phyloP scores from a whole-genome alignment of 2,329 filamentous ascomycete genomes.

The Kalaharituber pfeilii region DNA sequence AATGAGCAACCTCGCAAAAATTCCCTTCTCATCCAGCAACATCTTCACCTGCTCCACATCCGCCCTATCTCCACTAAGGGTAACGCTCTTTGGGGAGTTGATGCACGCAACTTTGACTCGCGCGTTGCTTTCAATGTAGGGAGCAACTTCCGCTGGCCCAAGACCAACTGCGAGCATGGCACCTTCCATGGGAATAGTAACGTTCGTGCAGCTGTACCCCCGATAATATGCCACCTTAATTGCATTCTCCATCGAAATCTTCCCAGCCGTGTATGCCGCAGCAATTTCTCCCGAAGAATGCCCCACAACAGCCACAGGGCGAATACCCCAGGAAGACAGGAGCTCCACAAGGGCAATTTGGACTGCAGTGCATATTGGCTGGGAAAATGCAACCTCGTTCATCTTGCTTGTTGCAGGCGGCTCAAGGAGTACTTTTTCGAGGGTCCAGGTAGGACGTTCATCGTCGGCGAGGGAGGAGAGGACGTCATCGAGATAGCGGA shows the following conservation, averaged over 20 bases:
- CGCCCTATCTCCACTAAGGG: slow-evolving; percentile 6
- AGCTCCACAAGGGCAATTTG: slow-evolving; percentile 35
- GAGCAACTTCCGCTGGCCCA: slow-evolving; percentile 25
- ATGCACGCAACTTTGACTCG: slow-evolving; percentile 21
- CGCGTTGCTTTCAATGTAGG: slow-evolving; percentile 21
- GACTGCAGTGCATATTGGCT: slow-evolving; percentile 38
- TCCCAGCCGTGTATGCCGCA: slow-evolving; percentile 30
- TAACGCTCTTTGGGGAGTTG: slow-evolving; percentile 8
- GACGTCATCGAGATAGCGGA: slow-evolving; percentile 2
- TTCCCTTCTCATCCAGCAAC: slow-evolving; percentile 19
- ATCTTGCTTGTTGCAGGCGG: slow-evolving; percentile 24
- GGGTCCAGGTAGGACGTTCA: background rate
- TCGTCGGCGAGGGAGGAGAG: background rate
- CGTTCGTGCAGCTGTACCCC: slow-evolving; percentile 22
- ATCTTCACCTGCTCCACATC: slow-evolving; percentile 24
- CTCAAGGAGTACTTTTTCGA: slow-evolving; percentile 1
- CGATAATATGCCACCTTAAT: slow-evolving; percentile 30
- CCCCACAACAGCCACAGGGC: slow-evolving; percentile 27
- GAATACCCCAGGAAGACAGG: slow-evolving; percentile 25
- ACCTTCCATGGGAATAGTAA: background rate
- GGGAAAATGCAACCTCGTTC: slow-evolving; percentile 30
- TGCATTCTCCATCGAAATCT: slow-evolving; percentile 26
- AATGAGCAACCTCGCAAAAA: slow-evolving; percentile 26
- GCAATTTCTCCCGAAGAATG: slow-evolving; percentile 33
- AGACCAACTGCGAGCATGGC: slow-evolving; percentile 29